A percentile compares a stretch with the other conserved stretches of the same genome.
Conservation (phyloP, 805 yeast genomes). For the Barnettozyma sucrosica region DNA sequence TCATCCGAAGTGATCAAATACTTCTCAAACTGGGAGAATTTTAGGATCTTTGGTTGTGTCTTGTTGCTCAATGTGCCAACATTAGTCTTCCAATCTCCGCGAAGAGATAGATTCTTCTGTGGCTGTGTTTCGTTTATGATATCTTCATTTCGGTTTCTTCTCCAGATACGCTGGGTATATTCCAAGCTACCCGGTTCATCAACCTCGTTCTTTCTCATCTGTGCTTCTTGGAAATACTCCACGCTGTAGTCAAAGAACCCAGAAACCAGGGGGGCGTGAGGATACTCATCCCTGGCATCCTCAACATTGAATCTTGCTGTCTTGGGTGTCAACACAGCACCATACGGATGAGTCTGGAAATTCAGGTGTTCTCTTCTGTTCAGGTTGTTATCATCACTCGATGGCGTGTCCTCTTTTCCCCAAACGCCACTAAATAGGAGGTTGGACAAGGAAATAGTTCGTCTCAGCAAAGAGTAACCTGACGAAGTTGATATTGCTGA, state of each 20-base stretch:
- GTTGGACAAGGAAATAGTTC: constrained; percentile 26
- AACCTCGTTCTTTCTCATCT: constrained; percentile 73
- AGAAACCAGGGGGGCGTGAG: constrained; percentile 48
- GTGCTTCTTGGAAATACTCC: constrained; percentile 96
- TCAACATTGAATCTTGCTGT: constrained; percentile 46
- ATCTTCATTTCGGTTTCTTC: constrained; percentile 81
- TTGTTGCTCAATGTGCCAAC: constrained; percentile 57
- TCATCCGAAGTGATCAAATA: constrained; percentile 77
- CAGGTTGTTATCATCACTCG: constrained; percentile 9
- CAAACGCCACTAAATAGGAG: constrained; percentile 26
- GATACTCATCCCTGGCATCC: constrained; percentile 18
- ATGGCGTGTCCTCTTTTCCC: constrained; percentile 16
- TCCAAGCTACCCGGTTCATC: constrained; percentile 93
- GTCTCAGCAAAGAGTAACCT: constrained; percentile 17
- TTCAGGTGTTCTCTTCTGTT: constrained; percentile 3
- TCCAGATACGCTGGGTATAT: constrained; percentile 78
- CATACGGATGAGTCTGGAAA: constrained; percentile 26
- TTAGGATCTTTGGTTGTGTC: constrained; percentile 72
- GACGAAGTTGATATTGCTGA: constrained; percentile 8
- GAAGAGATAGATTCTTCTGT: constrained; percentile 75
- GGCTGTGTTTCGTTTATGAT: constrained; percentile 86
- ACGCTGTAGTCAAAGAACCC: constrained; percentile 67
- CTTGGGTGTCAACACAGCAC: constrained; percentile 45
- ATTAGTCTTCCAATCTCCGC: constrained; percentile 79
- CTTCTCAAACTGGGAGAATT: constrained; percentile 88